A percentile compares a stretch with the other conserved stretches of the same genome.
These are phyloP conservation scores for Calendula officinalis DNA, from an alignment of 129 eudicot species.

Conservation along the genomic window DNA sequence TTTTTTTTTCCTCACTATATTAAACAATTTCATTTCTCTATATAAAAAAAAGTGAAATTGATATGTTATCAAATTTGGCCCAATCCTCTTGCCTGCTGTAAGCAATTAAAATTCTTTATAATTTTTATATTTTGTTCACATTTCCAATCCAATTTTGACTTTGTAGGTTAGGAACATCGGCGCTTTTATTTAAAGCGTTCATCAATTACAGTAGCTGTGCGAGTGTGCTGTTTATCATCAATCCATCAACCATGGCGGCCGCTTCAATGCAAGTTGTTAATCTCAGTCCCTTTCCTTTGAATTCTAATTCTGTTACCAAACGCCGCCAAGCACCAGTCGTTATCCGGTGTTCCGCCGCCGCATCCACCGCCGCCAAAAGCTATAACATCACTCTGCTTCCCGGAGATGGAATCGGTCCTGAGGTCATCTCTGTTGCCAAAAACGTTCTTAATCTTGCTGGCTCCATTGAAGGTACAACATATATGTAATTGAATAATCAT, in stretches of 20 bases:
- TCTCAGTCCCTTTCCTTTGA: constrained; percentile 31
- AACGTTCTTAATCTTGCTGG: constrained; percentile 64
- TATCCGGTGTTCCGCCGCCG: constrained; percentile 67
- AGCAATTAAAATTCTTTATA: no score
- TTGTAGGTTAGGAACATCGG: no score
- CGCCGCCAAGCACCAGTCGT: constrained; percentile 15
- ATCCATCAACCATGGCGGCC: constrained; percentile 46
- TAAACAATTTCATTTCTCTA: no score
- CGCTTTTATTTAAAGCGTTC: no score
- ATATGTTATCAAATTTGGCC: no score
- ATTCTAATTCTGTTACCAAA: constrained; percentile 20
- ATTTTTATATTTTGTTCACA: no score
- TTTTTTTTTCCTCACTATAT: no score
- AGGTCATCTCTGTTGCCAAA: constrained; percentile 85
- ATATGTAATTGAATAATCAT: neutral
- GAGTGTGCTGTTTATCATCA: no score
- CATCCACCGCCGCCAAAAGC: constrained; percentile 41
- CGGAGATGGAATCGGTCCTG: constrained; percentile 99
- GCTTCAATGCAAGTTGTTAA: constrained; percentile 46
- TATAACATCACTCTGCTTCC: constrained; percentile 88
- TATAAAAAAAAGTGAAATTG: no score
- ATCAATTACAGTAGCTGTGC: no score
- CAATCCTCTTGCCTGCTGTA: no score
- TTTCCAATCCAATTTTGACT: no score
- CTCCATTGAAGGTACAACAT: constrained; percentile 59